These are phyloP conservation scores for Curvularia hawaiiensis DNA, from an alignment of 2,329 filamentous ascomycete genomes.

Conservation along the genomic window DNA sequence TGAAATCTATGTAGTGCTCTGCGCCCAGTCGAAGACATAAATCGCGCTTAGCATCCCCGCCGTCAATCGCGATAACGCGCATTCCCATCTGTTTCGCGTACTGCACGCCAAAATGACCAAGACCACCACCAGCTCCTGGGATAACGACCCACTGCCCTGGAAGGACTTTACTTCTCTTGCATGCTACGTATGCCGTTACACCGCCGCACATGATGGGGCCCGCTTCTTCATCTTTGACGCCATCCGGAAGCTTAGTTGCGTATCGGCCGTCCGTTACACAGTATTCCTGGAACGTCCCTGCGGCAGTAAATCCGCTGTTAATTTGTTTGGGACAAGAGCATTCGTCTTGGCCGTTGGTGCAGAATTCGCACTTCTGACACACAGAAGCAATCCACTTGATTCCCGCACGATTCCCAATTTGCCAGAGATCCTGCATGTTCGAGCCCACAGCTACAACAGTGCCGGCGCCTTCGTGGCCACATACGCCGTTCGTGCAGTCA, in stretches of 20 bases:
- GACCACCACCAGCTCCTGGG: constrained; percentile 45
- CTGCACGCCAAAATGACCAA: constrained; percentile 36
- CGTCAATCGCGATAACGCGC: constrained; percentile 61
- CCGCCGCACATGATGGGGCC: constrained; percentile 49
- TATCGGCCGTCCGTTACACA: constrained; percentile 53
- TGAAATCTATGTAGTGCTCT: constrained; percentile 63
- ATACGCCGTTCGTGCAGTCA: constrained; percentile 56
- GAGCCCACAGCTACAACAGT: constrained; percentile 73
- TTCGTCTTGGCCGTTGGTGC: constrained; percentile 63
- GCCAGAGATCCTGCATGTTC: constrained; percentile 67
- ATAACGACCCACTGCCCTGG: constrained; percentile 50
- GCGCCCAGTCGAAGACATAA: constrained; percentile 58
- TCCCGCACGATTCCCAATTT: constrained; percentile 61
- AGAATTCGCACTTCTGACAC: constrained; percentile 82
- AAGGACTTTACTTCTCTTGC: constrained; percentile 42
- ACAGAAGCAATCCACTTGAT: constrained; percentile 81
- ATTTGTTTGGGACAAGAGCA: constrained; percentile 57
- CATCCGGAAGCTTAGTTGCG: constrained; percentile 53
- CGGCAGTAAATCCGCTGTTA: constrained; percentile 67
- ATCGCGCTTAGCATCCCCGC: constrained; percentile 54
- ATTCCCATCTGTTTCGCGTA: constrained; percentile 61
- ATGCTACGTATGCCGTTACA: constrained; percentile 55
- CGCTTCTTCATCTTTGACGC: constrained; percentile 51
- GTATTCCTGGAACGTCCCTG: constrained; percentile 51
- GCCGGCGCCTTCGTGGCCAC: constrained; percentile 77